Percentiles rank a stretch among this genome's conserved stretches.
Evolutionary conservation across 2,329 filamentous ascomycete genomes (phyloP).

Genomic region (Fonsecaea pugnacius): DNA sequence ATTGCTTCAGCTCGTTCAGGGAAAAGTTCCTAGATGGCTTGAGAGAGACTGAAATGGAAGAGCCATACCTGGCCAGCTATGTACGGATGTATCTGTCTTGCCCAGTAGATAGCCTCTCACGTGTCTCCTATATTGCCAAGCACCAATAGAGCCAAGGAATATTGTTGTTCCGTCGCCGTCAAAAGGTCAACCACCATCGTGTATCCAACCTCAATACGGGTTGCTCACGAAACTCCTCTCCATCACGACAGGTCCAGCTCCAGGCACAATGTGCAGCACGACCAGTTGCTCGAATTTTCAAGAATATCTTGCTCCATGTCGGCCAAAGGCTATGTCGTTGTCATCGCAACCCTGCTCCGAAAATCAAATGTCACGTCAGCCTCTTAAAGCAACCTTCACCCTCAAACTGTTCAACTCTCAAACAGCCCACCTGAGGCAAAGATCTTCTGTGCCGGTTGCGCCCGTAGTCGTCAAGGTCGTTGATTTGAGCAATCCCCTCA

Average conservation of each 20-base stretch:
- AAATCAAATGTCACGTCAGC: background rate
- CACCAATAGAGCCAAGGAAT: background rate
- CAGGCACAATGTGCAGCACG: background rate
- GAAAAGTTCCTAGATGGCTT: background rate
- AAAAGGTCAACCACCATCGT: background rate
- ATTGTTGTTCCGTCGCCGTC: background rate
- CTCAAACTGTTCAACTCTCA: background rate
- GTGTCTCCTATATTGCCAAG: background rate
- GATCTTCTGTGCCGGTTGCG: background rate
- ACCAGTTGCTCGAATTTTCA: background rate
- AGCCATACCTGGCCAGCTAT: background rate
- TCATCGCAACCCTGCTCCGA: background rate
- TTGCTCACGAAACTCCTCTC: background rate
- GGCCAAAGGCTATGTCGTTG: background rate
- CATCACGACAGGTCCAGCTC: background rate
- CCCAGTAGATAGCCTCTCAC: background rate
- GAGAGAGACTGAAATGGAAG: background rate
- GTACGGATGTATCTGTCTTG: background rate
- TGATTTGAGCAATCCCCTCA: background rate
- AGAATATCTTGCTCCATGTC: background rate
- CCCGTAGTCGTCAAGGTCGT: background rate
- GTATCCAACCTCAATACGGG: background rate
- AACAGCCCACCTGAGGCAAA: background rate
- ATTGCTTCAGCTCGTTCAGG: too few species aligned
- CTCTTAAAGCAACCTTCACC: background rate